A percentile compares a stretch with the other conserved stretches of the same genome.
phyloP scores from a whole-genome alignment of 2,329 filamentous ascomycete species.

The Balansia obtecta region DNA sequence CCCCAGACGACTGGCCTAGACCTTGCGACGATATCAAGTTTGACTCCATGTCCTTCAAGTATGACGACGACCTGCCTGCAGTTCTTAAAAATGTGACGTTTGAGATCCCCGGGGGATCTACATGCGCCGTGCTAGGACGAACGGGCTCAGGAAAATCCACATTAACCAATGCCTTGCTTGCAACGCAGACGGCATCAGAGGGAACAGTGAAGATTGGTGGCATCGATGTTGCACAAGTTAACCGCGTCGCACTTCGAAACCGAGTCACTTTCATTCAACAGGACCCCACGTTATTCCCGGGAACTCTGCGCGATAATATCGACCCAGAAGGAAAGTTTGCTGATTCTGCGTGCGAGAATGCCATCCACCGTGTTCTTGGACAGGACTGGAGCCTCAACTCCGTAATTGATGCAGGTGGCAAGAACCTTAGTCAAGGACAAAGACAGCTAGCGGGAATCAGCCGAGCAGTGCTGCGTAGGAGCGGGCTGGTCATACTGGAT shows the following conservation, averaged over 20 bases:
- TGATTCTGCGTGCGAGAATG: slow-evolving; percentile 34
- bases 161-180: slow-evolving; percentile 45
- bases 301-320: slow-evolving; percentile 49
- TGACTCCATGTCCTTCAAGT: slow-evolving; percentile 64
- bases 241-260: slow-evolving; percentile 42
- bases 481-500: slow-evolving; percentile 49
- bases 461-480: slow-evolving; percentile 45
- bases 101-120: slow-evolving; percentile 53
- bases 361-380: slow-evolving; percentile 48
- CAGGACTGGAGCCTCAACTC: slow-evolving; percentile 33
- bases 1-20: slow-evolving; percentile 66
- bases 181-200: slow-evolving; percentile 36
- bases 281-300: slow-evolving; percentile 49
- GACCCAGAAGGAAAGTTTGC: slow-evolving; percentile 52
- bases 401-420: slow-evolving; percentile 45
- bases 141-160: slow-evolving; percentile 86
- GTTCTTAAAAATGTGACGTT: slow-evolving; percentile 59
- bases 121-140: slow-evolving; percentile 60
- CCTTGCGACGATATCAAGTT: slow-evolving; percentile 63
- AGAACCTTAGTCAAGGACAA: slow-evolving; percentile 51
- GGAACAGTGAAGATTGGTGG: slow-evolving; percentile 43
- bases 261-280: slow-evolving; percentile 52
- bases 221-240: slow-evolving; percentile 37
- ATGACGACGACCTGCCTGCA: slow-evolving; percentile 65
- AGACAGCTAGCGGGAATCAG: slow-evolving; percentile 50